Evolutionary conservation across 2,329 filamentous ascomycete species (phyloP).

Genomic region (Aspergillus chevalieri): DNA sequence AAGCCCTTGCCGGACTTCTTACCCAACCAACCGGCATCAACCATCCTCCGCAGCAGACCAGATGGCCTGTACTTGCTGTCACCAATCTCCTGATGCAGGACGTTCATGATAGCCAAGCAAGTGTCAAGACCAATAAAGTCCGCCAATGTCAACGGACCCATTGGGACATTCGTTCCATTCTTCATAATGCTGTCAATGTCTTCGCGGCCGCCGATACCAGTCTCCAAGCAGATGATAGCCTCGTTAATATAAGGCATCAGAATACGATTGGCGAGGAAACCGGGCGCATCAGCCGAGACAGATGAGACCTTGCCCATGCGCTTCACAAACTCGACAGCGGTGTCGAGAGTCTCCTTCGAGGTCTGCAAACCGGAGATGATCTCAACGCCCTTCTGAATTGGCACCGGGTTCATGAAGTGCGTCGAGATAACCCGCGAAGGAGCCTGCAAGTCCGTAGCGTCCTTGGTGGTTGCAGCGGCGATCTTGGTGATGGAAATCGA

Average conservation of each 20-base stretch:
- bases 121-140: constrained; percentile 98
- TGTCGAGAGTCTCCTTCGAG: constrained; percentile 70
- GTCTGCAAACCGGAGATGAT: constrained; percentile 95
- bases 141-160: constrained; percentile 88
- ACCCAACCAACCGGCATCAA: constrained; percentile 93
- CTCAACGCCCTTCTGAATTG: constrained; percentile 93
- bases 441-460: constrained; percentile 72
- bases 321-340: constrained; percentile 77
- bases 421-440: constrained; percentile 88
- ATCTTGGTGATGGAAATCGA: constrained; percentile 97
- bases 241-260: constrained; percentile 99
- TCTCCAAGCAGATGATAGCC: constrained; percentile 92
- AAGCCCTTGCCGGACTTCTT: constrained; percentile 98
- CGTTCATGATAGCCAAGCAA: constrained; percentile 94
- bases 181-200: constrained; percentile 99
- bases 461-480: constrained; percentile 72
- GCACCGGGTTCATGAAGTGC: constrained; percentile 99
- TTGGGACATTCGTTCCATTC: constrained; percentile 96
- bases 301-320: constrained; percentile 91
- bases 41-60: constrained; percentile 86
- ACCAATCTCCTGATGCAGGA: constrained; percentile 81
- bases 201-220: constrained; percentile 78
- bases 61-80: constrained; percentile 94
- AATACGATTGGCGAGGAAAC: constrained; percentile 93
- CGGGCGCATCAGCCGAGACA: constrained; percentile 79